Evolutionary conservation across 352 stramenopile species (phyloP), one percentile per base, ranked within the genome.

Genomic region (Phytophthora pistaciae): DNA sequence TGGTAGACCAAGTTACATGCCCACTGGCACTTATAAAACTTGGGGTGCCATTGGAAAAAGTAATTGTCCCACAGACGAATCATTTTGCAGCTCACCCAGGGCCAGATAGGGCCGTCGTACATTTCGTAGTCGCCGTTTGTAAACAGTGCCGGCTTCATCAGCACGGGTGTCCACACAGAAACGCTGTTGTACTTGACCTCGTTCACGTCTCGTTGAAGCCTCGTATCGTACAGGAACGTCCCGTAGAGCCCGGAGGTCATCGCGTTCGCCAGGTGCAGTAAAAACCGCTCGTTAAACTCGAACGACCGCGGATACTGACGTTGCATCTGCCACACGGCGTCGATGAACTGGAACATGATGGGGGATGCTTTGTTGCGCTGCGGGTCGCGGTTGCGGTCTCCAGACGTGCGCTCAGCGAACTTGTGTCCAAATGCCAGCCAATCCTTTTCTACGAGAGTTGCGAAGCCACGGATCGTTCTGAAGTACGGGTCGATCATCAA

Each of bases 401-500:
- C 83, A 25, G 84, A 85, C 16, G 87, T 74, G 14, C 88, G 80
- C 66, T 95, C 90, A 1, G 77, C 66, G 72, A 93, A 95, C 66
- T 96, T 95, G 74, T 96, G 90, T 0, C 91, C 91, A 78, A 96
- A 97, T 16, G 85, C 77, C 29, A 84, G 90, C 88, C 90, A 97
- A 57, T 97, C 89, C 50, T 97, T 97, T 60, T 97, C 91, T 5
- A 96, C 82, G 4, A 97, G 63, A 20, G 89, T 83, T 2, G 84
- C 79, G 64, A 96, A 94, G 0, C 91, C 91, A n/a, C 76, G 70
- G 50, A 97, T 92, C 2, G 91, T 96, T n/a, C 91, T 87, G 58
- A 84, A 97, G 66, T 86, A 95, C 3, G 91, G 91, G 68, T 97
- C 91, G 21, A 97, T 92, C 83, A 97, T 95, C 31, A 97, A 74